Base-by-base conservation (phyloP, 345 rosid species). In the Lepidium sativum region DNA sequence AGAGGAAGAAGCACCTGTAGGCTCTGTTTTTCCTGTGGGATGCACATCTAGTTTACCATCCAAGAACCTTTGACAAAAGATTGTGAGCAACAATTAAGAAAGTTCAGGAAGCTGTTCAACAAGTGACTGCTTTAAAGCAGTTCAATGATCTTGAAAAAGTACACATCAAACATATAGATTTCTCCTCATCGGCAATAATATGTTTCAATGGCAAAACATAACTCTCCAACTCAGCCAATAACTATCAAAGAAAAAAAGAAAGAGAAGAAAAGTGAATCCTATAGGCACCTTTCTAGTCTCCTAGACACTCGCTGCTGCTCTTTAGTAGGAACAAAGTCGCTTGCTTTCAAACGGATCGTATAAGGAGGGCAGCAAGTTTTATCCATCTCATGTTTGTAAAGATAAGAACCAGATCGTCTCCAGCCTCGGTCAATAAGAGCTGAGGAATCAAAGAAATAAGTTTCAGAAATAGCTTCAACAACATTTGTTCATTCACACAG, bases 401-500 rank as follows among this genome's bases (percentile, higher is more conserved):
- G 88, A 67, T 84, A 85, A 74, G 79, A 80, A 32, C 99, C 96
- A 9, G 89, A 80, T 74, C 95, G 78, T 78, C 97, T 86, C 96
- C 99, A 91, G 18, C 99, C 99, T 33, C 83, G 81, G 58, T 94
- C 99, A 69, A 94, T 95, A 70, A 91, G 97, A 58, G 83, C 99
- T 94, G 60, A 27, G 0, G 8, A 4, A 65, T 42, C 23, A 1
- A 57, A 17, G 32, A 32, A 53, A 42, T 10, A 31, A 32, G 38
- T 31, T 41, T 31, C 4, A 33, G n/a, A 58, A 17, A 54, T 47
- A 13, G 32, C 13, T 69, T 20, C 54, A 53, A 31, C 35, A 18
- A 39, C 25, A 40, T 34, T 39, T 45, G 71, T 39, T 61, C 48
- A 60, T 41, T 41, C 20, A 69, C 23, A 62, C 0, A 62, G 51